Evolutionary conservation across 805 yeast species (phyloP), one percentile per base, ranked within the genome.

Genomic region (Peterozyma xylosa): DNA sequence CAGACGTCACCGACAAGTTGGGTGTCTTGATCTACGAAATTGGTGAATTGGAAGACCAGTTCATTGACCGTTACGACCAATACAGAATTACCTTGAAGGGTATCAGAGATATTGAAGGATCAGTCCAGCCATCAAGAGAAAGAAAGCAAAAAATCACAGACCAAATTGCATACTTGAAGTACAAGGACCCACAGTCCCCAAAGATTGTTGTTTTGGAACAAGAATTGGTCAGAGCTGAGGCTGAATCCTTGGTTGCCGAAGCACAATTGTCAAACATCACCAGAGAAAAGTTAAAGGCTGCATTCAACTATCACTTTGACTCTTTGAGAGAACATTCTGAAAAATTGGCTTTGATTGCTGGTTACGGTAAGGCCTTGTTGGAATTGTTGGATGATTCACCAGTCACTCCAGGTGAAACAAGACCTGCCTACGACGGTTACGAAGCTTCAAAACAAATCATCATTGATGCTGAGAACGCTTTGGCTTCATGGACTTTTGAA

Each of bases 211-310:
- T 90, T 44, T 80, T 91, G 66, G 99, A 91, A 76, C 98, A 93
- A 74, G 98, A 93, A 72, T 79, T 93, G 64, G 98, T 93, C 54
- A 83, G 99, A 70, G 97, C 98, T 42, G 99, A 91, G 76, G 98
- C 98, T 53, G 98, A 93, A 73, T 88, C 96, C 42, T 80, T 91
- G 57, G 99, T 91, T 58, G 99, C 99, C 48, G 99, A 91, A 75
- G 98, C 98, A 48, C 99, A 91, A 75, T 80, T 91, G 64, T 87
- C 96, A 51, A 91, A 91, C 74, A 91, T 93, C 70, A 91, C 98
- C 58, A 86, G 99, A 70, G 97, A 90, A 73, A 90, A 90, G 75
- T 76, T 91, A 64, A 93, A 93, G 83, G 93, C 96, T 53, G 95
- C 97, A 44, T 93, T 86, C 78, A 82, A 86, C 74, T 90, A 91